A percentile compares a stretch with the other conserved stretches of the same genome.
These are phyloP conservation scores for Flammula alnicola DNA, from an alignment of 1,284 basidiomycete species.

Conservation along the genomic window DNA sequence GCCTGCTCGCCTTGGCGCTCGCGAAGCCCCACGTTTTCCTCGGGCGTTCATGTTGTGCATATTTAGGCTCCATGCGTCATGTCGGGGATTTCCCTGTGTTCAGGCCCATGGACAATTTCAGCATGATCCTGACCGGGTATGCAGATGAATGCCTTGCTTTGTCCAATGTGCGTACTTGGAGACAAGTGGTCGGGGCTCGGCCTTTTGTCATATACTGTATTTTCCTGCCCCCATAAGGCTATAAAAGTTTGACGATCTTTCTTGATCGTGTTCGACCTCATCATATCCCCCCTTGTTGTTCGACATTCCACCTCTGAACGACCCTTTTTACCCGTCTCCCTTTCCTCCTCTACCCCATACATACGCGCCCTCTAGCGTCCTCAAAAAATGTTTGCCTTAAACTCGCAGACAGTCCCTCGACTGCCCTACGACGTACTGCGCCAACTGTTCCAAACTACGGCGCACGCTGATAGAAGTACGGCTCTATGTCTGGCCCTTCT, in stretches of 20 bases:
- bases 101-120: constrained; percentile 5
- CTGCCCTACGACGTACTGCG: constrained; percentile 26
- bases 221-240: background rate
- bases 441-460: constrained; percentile 23
- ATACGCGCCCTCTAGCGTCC: background rate
- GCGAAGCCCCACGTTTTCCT: constrained; percentile 12
- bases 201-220: constrained; percentile 4
- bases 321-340: constrained; percentile 8
- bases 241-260: constrained; percentile 13
- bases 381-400: background rate
- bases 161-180: too few relatives aligned
- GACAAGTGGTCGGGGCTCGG: background rate
- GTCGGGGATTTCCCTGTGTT: constrained; percentile 1
- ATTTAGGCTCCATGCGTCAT: background rate
- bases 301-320: background rate
- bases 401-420: background rate
- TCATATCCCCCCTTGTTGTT: constrained; percentile 5
- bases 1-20: constrained; percentile 1
- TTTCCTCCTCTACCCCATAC: background rate
- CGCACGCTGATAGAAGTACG: constrained; percentile 16
- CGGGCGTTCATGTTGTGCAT: constrained; percentile 2
- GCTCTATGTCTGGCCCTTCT: constrained; percentile 21
- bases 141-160: background rate
- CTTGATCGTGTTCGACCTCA: background rate
- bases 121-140: background rate